These are phyloP conservation scores for Acorus gramineus DNA, from an alignment of 106 monocot species.

Conservation along the genomic window DNA sequence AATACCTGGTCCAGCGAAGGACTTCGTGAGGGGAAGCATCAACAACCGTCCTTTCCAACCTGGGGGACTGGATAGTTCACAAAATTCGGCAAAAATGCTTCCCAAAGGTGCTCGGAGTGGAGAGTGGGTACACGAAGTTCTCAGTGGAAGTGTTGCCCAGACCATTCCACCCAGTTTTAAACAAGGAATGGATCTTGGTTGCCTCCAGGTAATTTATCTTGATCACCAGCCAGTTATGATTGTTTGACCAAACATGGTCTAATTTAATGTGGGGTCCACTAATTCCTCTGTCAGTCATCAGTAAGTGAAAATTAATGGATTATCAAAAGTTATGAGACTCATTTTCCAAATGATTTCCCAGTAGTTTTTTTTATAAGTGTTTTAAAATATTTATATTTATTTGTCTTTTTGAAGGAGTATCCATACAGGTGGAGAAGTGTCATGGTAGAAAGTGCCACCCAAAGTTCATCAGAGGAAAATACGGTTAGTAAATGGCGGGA, in stretches of 20 bases:
- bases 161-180: slow-evolving; percentile 65
- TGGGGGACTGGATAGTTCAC: slow-evolving; percentile 54
- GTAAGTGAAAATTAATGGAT: too few relatives aligned
- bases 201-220: slow-evolving; percentile 45
- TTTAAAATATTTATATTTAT: too few relatives aligned
- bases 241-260: not conserved
- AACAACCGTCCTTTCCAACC: slow-evolving; percentile 83
- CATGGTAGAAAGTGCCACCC: slow-evolving; percentile 1
- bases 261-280: not conserved
- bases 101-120: slow-evolving; percentile 64
- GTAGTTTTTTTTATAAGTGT: too few relatives aligned
- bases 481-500: slow-evolving; percentile 28
- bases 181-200: slow-evolving; percentile 66
- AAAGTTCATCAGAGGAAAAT: slow-evolving; percentile 24
- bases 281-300: not conserved
- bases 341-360: too few relatives aligned
- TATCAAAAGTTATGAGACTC: too few relatives aligned
- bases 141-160: slow-evolving; percentile 51
- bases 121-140: slow-evolving; percentile 71
- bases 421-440: slow-evolving; percentile 37
- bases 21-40: slow-evolving; percentile 77
- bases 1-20: slow-evolving; percentile 71
- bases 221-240: not conserved
- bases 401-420: slow-evolving; percentile 32
- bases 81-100: slow-evolving; percentile 19